A percentile compares a stretch with the other conserved stretches of the same genome.
Conservation (phyloP, 1,284 basidiomycete species). For the Uromyces viciae-fabae region DNA sequence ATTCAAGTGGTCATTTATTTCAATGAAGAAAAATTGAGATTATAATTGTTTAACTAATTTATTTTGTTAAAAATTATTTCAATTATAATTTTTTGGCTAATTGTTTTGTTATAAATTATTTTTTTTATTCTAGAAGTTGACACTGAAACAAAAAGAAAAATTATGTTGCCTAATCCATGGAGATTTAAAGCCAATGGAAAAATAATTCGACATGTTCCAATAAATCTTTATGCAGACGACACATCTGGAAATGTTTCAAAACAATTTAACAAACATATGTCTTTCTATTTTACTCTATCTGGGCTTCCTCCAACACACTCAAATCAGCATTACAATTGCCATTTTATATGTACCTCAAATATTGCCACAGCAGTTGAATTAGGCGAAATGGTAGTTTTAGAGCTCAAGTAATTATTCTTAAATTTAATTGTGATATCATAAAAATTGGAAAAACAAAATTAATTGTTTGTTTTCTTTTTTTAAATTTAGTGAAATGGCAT, state of each 20-base stretch:
- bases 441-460: too few relatives aligned
- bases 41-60: too few relatives aligned
- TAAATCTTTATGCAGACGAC: background rate
- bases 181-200: background rate
- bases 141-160: background rate
- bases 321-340: background rate
- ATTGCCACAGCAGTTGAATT: background rate
- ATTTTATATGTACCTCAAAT: background rate
- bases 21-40: too few relatives aligned
- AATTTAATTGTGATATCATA: too few relatives aligned
- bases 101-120: too few relatives aligned
- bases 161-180: background rate
- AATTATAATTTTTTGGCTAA: too few relatives aligned
- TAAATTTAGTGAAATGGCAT: background rate
- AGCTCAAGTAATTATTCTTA: background rate
- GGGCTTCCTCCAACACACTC: background rate
- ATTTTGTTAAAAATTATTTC: too few relatives aligned
- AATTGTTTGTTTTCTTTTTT: background rate
- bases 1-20: too few relatives aligned
- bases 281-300: background rate
- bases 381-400: background rate
- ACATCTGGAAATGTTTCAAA: background rate
- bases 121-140: background rate
- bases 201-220: background rate
- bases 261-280: constrained; percentile 33